These are phyloP conservation scores for Monilinia fructicola DNA, from an alignment of 2,329 filamentous ascomycete species.

Conservation along the genomic window DNA sequence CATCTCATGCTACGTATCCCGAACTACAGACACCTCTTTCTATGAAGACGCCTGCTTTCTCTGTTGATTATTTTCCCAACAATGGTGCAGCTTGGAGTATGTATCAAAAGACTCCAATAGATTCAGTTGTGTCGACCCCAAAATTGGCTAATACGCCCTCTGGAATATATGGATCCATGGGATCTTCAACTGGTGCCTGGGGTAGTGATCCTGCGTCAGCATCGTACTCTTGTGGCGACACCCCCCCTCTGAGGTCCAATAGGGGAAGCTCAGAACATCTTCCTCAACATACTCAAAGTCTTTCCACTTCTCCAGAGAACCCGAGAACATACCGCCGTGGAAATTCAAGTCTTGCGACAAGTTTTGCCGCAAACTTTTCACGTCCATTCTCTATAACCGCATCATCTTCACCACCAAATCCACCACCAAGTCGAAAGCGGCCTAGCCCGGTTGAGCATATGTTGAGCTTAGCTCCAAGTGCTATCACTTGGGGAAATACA, in stretches of 20 bases:
- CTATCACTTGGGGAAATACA: conserved; percentile 43
- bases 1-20: conserved; percentile 50
- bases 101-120: conserved; percentile 52
- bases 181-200: conserved; percentile 57
- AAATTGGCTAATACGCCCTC: conserved; percentile 57
- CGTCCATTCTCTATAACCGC: conserved; percentile 40
- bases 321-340: conserved; percentile 51
- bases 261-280: conserved; percentile 50
- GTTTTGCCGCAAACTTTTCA: conserved; percentile 56
- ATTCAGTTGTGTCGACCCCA: conserved; percentile 57
- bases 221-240: conserved; percentile 63
- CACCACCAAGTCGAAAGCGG: conserved; percentile 50
- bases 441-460: conserved; percentile 63
- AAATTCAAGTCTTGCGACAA: conserved; percentile 56
- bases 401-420: conserved; percentile 49
- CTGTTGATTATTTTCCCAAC: conserved; percentile 64
- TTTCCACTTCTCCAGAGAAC: conserved; percentile 61
- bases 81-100: conserved; percentile 55
- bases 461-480: conserved; percentile 50
- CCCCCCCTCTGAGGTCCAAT: conserved; percentile 52
- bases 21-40: conserved; percentile 62
- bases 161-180: conserved; percentile 54
- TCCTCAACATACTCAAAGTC: conserved; percentile 49
- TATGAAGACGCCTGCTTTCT: conserved; percentile 66
- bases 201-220: conserved; percentile 54